Percentiles rank a stretch among this genome's conserved stretches.
Evolutionary conservation across 352 stramenopile genomes (phyloP).

Genomic region (Hyaloperonospora brassicae): DNA sequence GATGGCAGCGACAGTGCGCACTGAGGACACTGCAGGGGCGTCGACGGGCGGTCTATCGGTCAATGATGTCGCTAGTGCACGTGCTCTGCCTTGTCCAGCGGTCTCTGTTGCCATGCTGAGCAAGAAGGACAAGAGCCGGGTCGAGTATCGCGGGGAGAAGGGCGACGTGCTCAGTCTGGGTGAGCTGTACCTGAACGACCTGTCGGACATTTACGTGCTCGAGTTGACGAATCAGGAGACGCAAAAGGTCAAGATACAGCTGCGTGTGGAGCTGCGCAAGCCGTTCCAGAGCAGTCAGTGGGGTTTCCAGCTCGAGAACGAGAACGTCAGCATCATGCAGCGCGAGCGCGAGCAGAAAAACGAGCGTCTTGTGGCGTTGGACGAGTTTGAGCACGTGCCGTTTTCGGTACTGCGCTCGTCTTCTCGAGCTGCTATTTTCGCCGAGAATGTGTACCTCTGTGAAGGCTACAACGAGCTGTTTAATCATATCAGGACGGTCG

Average conservation of each 20-base stretch:
- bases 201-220: slow-evolving; percentile 78
- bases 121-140: slow-evolving; percentile 44
- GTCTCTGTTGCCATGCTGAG: slow-evolving; percentile 52
- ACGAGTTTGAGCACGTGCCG: slow-evolving; percentile 74
- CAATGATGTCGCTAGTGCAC: not conserved
- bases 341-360: slow-evolving; percentile 28
- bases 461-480: slow-evolving; percentile 88
- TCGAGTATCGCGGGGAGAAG: slow-evolving; percentile 45
- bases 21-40: slow-evolving; percentile 13
- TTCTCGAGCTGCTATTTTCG: slow-evolving; percentile 53
- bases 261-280: slow-evolving; percentile 71
- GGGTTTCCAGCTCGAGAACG: slow-evolving; percentile 84
- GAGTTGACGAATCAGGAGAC: slow-evolving; percentile 64
- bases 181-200: slow-evolving; percentile 83
- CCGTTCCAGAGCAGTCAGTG: slow-evolving; percentile 70
- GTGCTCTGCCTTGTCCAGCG: slow-evolving; percentile 20
- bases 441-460: slow-evolving; percentile 75
- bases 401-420: slow-evolving; percentile 63
- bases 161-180: slow-evolving; percentile 56
- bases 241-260: slow-evolving; percentile 43
- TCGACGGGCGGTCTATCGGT: slow-evolving; percentile 5
- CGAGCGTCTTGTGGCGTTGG: slow-evolving; percentile 20
- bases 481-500: slow-evolving; percentile 72
- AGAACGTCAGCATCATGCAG: slow-evolving; percentile 67
- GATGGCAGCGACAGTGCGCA: slow-evolving; percentile 29